Conservation (phyloP, 1,139 yeast species). For the Geotrichum klebahnii region DNA sequence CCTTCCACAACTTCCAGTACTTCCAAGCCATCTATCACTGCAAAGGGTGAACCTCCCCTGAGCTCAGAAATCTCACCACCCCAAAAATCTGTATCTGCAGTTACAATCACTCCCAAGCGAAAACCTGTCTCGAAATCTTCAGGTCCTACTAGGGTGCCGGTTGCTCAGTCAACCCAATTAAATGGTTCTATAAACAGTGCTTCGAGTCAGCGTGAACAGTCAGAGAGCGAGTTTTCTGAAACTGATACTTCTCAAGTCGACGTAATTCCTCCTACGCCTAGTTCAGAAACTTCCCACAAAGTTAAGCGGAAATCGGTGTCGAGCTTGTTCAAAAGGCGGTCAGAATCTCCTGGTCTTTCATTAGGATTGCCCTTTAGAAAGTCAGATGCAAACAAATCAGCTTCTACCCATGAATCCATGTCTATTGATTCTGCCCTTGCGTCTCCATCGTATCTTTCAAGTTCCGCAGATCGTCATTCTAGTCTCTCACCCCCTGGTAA, state of each 20-base stretch:
- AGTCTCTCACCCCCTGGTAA: conserved; percentile 15
- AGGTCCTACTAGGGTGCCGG: conserved; percentile 6
- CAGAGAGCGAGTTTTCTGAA: conserved; percentile 13
- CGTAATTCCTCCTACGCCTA: neutral
- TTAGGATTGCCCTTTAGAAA: conserved; percentile 5
- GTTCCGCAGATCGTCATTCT: conserved; percentile 4
- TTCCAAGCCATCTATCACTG: too few relatives aligned
- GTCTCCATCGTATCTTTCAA: neutral
- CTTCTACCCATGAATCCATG: neutral
- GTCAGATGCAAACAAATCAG: neutral
- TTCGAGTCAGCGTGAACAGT: neutral
- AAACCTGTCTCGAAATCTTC: conserved; percentile 5
- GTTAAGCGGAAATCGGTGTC: conserved; percentile 15
- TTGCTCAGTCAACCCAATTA: conserved; percentile 1
- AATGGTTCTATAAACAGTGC: conserved; percentile 3
- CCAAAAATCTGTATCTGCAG: conserved; percentile 15
- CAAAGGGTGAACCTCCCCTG: neutral
- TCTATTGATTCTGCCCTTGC: conserved; percentile 10
- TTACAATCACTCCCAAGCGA: conserved; percentile 16
- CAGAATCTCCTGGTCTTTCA: conserved; percentile 14
- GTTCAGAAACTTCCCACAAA: neutral
- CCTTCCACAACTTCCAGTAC: too few relatives aligned
- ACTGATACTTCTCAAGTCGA: conserved; percentile 2
- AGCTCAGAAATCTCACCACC: conserved; percentile 9
- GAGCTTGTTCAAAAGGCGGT: conserved; percentile 4